Evolutionary conservation across 148 eudicot genomes (phyloP).

Genomic region (Arbutus unedo): DNA sequence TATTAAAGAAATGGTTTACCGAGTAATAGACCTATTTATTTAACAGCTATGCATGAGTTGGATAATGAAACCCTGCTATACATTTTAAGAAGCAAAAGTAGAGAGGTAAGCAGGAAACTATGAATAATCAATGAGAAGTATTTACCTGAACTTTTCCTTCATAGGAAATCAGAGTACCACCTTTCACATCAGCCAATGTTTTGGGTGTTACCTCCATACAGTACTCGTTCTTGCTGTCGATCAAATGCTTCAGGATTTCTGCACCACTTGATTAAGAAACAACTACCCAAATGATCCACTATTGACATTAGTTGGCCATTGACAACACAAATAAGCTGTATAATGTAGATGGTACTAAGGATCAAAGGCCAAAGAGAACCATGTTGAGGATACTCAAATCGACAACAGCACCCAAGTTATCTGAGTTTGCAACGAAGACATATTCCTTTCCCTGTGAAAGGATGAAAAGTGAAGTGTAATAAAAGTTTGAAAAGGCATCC

Average conservation of each 20-base stretch:
- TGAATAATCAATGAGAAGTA: not conserved
- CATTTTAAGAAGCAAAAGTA: not conserved
- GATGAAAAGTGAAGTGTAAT: constrained; percentile 8
- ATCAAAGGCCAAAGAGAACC: constrained; percentile 9
- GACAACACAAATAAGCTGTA: not conserved
- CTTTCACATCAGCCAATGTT: constrained; percentile 99
- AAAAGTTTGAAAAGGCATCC: not conserved
- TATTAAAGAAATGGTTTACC: not conserved
- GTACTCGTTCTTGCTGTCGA: constrained; percentile 86
- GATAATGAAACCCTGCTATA: not conserved
- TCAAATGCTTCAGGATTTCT: constrained; percentile 91
- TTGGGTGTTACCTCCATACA: constrained; percentile 99
- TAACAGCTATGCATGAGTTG: not conserved
- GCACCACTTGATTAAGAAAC: constrained; percentile 50
- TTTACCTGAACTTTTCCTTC: constrained; percentile 95
- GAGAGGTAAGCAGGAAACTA: not conserved
- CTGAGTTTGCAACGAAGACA: constrained; percentile 91
- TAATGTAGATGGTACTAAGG: not conserved
- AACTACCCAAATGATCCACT: constrained; percentile 4
- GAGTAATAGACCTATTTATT: not conserved
- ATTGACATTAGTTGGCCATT: constrained; percentile 3
- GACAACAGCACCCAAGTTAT: constrained; percentile 94
- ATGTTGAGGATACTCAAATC: constrained; percentile 91
- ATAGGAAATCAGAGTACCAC: constrained; percentile 93
- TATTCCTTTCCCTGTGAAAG: constrained; percentile 88